Conservation (phyloP, 2,329 filamentous ascomycete genomes). For the Colletotrichum sp. region DNA sequence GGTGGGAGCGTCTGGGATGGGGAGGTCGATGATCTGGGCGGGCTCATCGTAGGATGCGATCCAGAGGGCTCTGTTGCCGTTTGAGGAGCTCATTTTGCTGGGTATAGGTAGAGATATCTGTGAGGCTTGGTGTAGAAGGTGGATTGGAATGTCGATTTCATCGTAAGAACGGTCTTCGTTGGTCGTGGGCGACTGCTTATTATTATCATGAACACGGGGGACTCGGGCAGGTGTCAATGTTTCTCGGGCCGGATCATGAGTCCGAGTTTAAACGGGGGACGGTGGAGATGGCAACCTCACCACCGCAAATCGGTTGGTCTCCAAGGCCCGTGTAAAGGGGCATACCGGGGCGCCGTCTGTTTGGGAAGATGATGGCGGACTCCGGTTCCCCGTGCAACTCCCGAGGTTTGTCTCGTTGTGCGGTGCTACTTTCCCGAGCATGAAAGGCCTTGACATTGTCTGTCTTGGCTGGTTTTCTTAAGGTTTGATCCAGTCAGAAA, state of each 20-base stretch:
- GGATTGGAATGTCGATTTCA: not conserved
- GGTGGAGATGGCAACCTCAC: not conserved
- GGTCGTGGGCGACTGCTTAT: not conserved
- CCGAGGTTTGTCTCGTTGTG: not conserved
- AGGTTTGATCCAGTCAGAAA: not conserved
- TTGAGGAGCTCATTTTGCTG: not conserved
- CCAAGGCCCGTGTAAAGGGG: not conserved
- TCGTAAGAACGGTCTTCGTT: not conserved
- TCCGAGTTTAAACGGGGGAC: not conserved
- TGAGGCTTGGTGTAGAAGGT: not conserved
- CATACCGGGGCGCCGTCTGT: not conserved
- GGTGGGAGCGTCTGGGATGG: conserved; percentile 21
- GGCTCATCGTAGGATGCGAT: conserved; percentile 10
- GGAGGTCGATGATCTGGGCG: conserved; percentile 3
- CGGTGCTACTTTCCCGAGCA: not conserved
- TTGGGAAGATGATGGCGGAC: not conserved
- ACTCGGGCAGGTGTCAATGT: not conserved
- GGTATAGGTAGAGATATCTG: no score
- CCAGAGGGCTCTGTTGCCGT: conserved; percentile 3
- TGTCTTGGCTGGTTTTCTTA: not conserved
- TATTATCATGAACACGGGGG: not conserved
- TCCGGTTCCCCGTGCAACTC: not conserved
- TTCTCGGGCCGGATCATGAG: not conserved
- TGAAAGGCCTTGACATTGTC: not conserved
- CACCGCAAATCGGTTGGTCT: not conserved